These are phyloP conservation scores for Nannizzia gypsea DNA, from an alignment of 2,329 filamentous ascomycete species.

Conservation along the genomic window DNA sequence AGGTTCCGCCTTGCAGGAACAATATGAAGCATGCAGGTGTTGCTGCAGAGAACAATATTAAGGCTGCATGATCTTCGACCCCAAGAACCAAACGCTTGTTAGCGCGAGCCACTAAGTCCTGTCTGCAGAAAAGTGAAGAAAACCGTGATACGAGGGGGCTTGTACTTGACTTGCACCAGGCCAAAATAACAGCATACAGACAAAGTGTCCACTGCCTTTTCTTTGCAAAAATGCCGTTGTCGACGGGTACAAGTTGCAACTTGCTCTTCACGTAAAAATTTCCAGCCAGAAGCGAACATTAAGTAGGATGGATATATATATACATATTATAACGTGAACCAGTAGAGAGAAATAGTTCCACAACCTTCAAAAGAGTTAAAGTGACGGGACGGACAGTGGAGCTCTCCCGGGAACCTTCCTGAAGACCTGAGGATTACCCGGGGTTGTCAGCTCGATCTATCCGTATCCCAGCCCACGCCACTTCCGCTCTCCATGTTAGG, in stretches of 20 bases:
- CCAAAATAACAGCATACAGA: not conserved
- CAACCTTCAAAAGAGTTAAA: not conserved
- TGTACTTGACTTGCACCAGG: too few species aligned
- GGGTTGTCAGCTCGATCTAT: not conserved
- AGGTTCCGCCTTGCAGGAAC: not conserved
- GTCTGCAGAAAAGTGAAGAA: not conserved
- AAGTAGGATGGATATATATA: not conserved
- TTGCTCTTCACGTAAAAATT: not conserved
- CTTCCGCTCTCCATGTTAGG: not conserved
- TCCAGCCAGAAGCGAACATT: not conserved
- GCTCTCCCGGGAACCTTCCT: not conserved
- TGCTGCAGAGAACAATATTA: constrained; percentile 13
- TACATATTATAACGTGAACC: too few species aligned
- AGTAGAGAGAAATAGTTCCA: too few species aligned
- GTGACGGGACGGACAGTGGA: not conserved
- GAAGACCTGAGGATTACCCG: not conserved
- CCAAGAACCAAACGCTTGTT: not conserved
- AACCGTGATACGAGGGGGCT: not conserved
- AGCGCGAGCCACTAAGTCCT: not conserved
- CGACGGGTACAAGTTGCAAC: not conserved
- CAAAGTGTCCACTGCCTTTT: not conserved
- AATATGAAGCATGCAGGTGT: not conserved
- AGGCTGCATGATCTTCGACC: constrained; percentile 6
- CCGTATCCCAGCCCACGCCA: not conserved
- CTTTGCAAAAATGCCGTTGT: not conserved